Conservation (phyloP, 495 filamentous ascomycete species). For the Aspergillus haitiensis region DNA sequence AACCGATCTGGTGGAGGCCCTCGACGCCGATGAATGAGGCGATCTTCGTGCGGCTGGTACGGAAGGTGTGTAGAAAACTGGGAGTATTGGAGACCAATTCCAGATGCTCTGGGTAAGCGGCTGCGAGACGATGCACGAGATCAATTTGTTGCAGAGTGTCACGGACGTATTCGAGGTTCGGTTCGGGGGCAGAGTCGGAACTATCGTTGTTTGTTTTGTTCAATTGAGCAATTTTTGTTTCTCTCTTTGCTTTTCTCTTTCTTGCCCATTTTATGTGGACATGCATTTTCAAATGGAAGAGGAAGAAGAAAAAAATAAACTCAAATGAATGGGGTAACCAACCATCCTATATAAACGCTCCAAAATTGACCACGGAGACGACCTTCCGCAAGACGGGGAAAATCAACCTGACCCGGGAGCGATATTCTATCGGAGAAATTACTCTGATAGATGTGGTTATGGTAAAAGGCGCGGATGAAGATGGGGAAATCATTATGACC, state of each 20-base stretch:
- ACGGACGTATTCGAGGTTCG: constrained; percentile 12
- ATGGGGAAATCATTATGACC: constrained; percentile 91
- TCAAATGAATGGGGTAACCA: constrained; percentile 54
- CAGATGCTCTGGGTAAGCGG: constrained; percentile 11
- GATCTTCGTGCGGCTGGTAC: constrained; percentile 33
- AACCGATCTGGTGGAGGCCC: constrained; percentile 93
- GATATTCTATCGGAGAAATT: constrained; percentile 59
- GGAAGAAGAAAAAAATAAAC: constrained; percentile 72
- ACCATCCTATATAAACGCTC: constrained; percentile 79
- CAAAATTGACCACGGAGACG: constrained; percentile 74
- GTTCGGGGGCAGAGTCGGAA: neutral
- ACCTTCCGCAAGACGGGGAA: constrained; percentile 59
- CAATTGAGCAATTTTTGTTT: neutral
- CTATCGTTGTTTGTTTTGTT: constrained; percentile 1
- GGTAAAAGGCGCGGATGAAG: constrained; percentile 61
- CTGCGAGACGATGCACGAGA: constrained; percentile 16
- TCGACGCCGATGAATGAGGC: constrained; percentile 81
- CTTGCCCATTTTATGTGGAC: constrained; percentile 17
- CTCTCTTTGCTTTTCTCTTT: too few species aligned
- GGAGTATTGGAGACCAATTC: constrained; percentile 5
- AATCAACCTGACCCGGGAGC: constrained; percentile 74
- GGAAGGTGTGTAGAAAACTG: constrained; percentile 15
- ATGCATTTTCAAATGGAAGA: constrained; percentile 60
- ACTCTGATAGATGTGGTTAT: constrained; percentile 73
- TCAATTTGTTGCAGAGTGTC: constrained; percentile 20